Evolutionary conservation across 2,329 filamentous ascomycete genomes (phyloP), one percentile per base, ranked within the genome.

Genomic region (Penicillium sp.): DNA sequence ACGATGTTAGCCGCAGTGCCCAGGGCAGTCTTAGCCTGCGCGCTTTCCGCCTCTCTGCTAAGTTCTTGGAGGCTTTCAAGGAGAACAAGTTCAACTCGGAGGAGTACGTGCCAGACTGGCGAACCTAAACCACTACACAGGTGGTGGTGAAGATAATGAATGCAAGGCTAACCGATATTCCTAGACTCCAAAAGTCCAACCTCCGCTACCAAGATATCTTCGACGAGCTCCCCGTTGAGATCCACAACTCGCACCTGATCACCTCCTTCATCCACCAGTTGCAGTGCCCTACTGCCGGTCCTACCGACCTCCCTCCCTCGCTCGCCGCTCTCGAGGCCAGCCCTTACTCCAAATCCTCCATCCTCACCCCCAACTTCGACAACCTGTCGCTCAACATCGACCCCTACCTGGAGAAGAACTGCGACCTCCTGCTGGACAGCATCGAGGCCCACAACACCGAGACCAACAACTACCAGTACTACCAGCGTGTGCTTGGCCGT

Each of bases 371-470:
- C 49, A 96, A 95, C 71, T 87, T 92, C 73, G 92, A 97, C 69
- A 87, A 86, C 61, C 87, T 99, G 54, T 91, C 96, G 67, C 87
- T 99, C 59, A 91, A 89, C 62, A 95, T 97, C 76, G 94, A 99
- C 74, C 94, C 94, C 28, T 96, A 95, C 83, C 87, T 99, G 44
- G 93, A 97, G 83, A 96, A 97, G 85, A 96, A 93, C 48, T 96
- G 92, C 79, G 93, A 99, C 72, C 86, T 97, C 64, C 86, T 99
- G 53, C 87, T 97, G 60, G 94, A 99, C 72, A 92, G 89, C 81
- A 96, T 99, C 74, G 94, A 99, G 82, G 89, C 89, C 52, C 94
- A 99, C 82, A 94, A 97, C 80, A 96, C 92, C 56, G 94, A 99
- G 78, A 89, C 96, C 74, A 97, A 97, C 86, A 99, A 99, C 84